Base-by-base conservation (phyloP, 805 yeast genomes). In the Torulaspora quercuum region DNA sequence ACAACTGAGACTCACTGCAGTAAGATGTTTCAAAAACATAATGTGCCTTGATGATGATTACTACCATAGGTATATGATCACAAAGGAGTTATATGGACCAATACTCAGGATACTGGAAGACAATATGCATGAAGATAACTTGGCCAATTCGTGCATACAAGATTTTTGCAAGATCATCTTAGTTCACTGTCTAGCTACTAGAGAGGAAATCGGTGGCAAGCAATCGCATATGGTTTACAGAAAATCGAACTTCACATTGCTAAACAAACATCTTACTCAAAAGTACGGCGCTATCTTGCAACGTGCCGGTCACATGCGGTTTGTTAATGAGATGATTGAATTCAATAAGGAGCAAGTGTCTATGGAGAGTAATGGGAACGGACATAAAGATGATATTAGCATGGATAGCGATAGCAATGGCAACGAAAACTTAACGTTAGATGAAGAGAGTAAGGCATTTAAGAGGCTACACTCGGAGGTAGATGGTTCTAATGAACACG, bases 61-160 rank as follows among this genome's bases (percentile, higher is more conserved):
- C 24, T 80, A 81, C 49, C 70, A 74, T 13, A 57, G 74, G 17
- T 72, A 74, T 44, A 69, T 89, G 34, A 67, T 82, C 11, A 67
- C 75, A 10, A 65, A 76, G 38, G 70, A 76, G 31, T 55, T 80
- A 4, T 65, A 80, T 35, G 67, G 61, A 3, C 63, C 67, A 13
- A 67, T 80, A 21, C 69, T 84, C 39, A 52, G 57, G 1, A 64
- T 76, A 32, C 66, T 83, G 43, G 60, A 65, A 14, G 70, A 65
- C 9, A 72, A 76, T 7, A 64, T 70, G 5, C 60, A 66, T 19
- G 60, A 62, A 24, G 78, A 83, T 54, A 82, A 80, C 52, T 61
- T 88, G 41, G 71, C 82, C 3, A 82, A 78, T 51, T 87, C 96
- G 0, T 73, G 89, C 5, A 73, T 90, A 45, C 65, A 87, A 29